phyloP scores from a whole-genome alignment of 1,284 basidiomycete genomes.

The Singerocomus inundabilis region DNA sequence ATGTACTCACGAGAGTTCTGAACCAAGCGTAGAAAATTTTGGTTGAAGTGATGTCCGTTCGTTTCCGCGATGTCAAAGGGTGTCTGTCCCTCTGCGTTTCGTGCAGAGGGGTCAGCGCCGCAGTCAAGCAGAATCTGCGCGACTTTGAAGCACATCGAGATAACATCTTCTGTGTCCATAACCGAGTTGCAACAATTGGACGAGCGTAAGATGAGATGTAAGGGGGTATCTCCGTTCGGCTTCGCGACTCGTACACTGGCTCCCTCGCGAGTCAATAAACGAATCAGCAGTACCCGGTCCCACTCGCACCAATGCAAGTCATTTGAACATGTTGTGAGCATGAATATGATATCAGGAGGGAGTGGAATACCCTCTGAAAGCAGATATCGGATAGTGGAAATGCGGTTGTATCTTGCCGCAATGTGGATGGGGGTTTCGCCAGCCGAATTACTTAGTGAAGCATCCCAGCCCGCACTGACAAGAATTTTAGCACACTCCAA shows the following conservation, averaged over 20 bases:
- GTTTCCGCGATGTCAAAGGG: not conserved
- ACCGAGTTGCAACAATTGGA: not conserved
- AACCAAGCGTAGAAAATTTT: constrained; percentile 5
- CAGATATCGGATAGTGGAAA: not conserved
- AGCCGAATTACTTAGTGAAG: too few species aligned
- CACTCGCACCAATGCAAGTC: too few species aligned
- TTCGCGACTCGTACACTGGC: not conserved
- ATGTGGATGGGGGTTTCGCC: constrained; percentile 2
- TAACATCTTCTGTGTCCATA: not conserved
- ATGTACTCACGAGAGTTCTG: not conserved
- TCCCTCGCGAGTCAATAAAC: not conserved
- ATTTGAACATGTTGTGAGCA: too few species aligned
- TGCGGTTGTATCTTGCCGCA: not conserved
- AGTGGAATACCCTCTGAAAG: not conserved
- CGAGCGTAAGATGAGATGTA: not conserved
- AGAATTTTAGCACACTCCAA: not conserved
- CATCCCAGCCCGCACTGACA: too few species aligned
- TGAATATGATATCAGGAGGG: not conserved
- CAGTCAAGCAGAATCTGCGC: constrained; percentile 1
- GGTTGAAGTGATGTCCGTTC: not conserved
- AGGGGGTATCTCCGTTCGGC: not conserved
- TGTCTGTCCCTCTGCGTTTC: constrained; percentile 1
- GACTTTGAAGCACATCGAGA: not conserved
- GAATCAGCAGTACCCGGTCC: not conserved
- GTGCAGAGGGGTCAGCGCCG: not conserved